Evolutionary conservation across 31 red algal genomes (phyloP).

Genomic region (Odonthalia washingtoniensis): DNA sequence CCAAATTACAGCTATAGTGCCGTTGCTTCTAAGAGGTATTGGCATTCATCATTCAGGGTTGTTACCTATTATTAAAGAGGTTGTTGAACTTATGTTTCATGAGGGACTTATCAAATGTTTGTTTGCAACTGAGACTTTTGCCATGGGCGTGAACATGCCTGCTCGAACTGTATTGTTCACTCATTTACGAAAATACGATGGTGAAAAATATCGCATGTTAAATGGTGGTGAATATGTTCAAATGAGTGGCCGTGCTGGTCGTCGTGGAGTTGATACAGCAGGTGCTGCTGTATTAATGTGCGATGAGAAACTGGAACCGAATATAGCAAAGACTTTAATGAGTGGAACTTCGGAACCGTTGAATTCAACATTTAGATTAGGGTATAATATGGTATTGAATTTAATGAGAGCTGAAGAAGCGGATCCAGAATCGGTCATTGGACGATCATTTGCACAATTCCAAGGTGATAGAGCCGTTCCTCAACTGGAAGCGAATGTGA

Average conservation of each 20-base stretch:
- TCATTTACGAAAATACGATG: conserved; percentile 93
- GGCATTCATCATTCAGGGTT: conserved; percentile 99
- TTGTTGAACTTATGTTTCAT: conserved; percentile 96
- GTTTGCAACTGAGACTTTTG: conserved; percentile 99
- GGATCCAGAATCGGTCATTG: conserved; percentile 96
- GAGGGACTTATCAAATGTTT: conserved; percentile 97
- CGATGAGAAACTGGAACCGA: conserved; percentile 91
- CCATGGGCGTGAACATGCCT: conserved; percentile 99
- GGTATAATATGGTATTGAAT: conserved; percentile 99
- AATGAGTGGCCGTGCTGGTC: conserved; percentile 98
- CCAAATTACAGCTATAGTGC: conserved; percentile 91
- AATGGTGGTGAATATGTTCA: conserved; percentile 96
- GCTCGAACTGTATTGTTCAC: conserved; percentile 97
- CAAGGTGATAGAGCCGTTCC: conserved; percentile 88
- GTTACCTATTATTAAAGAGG: conserved; percentile 94
- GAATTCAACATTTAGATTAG: conserved; percentile 89
- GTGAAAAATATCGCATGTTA: conserved; percentile 69
- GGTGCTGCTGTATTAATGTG: conserved; percentile 93
- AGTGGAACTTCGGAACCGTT: conserved; percentile 89
- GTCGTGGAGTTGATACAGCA: conserved; percentile 91
- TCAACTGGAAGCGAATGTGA: conserved; percentile 54
- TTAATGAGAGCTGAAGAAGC: conserved; percentile 97
- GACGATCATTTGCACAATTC: conserved; percentile 95
- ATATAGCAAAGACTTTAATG: conserved; percentile 77
- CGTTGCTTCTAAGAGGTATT: conserved; percentile 62